These are phyloP conservation scores for Paramecium sonneborni DNA, from an alignment of 73 alveolate species.

Conservation along the genomic window DNA sequence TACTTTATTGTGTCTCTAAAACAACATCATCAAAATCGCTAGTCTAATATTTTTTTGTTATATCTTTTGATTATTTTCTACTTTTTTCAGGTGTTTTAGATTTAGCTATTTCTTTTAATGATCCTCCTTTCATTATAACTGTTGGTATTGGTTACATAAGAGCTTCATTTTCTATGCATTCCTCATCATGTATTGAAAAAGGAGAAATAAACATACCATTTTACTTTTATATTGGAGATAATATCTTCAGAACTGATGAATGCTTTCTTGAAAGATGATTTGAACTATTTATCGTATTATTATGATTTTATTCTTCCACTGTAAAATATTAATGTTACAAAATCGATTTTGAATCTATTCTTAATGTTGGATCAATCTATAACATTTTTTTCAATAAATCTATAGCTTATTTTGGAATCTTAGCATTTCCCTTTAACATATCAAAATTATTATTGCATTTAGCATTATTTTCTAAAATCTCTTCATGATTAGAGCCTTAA, in stretches of 20 bases:
- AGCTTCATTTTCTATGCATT: background rate
- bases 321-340: background rate
- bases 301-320: background rate
- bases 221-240: background rate
- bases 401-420: background rate
- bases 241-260: background rate
- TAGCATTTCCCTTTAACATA: background rate
- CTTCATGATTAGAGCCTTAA: slow-evolving; percentile 3
- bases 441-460: background rate
- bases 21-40: background rate
- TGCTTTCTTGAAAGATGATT: background rate
- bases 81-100: background rate
- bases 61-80: background rate
- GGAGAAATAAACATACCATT: background rate
- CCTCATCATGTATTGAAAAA: background rate
- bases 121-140: background rate
- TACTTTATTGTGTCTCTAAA: background rate
- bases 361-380: background rate
- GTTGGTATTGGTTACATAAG: background rate
- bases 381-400: background rate
- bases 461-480: background rate
- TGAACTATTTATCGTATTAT: background rate
- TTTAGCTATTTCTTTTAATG: background rate
- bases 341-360: background rate
- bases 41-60: background rate